Evolutionary conservation across 805 yeast species (phyloP), one percentile per base, ranked within the genome.

Genomic region (Barnettozyma sp.): DNA sequence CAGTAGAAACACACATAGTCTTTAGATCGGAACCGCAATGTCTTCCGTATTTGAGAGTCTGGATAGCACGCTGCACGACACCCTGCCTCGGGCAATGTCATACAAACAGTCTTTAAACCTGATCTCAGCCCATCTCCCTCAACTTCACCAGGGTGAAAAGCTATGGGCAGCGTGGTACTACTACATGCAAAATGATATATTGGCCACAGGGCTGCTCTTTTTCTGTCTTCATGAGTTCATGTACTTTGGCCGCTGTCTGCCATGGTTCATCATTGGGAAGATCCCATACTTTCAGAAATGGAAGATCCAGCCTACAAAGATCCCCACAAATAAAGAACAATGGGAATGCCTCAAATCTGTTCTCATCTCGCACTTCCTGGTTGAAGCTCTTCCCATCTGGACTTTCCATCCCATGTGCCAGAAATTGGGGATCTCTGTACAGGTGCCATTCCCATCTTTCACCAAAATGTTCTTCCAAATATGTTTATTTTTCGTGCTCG

Each of bases 301-400:
- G 70, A 90, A 90, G 65, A 81, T 92, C 49, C 98, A 90, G 67
- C 87, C 85, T 32, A 73, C 82, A 26, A 85, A 85, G 58, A 62
- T 80, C 36, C 95, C 96, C 26, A 67, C 83, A 31, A 71, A 73
- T 41, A 70, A 71, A 56, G 96, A 90, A 64, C 97, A 90, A 60
- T 77, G 94, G 88, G 87, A 84, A 60, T 90, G 98, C 62, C 68
- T 85, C 49, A 82, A 84, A 60, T 66, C 82, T 20, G 97, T 90
- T 22, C 63, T 92, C 38, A 72, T 77, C 33, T 82, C 94, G 4
- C 98, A 90, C 65, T 78, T 87, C 60, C 62, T 90, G 44, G 94
- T 90, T 34, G 98, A 90, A 68, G 95, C 95, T 5, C 68, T 92
- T 43, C 97, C 97, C 38, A 92, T 90, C 48, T 90, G 96, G 95